Conservation (phyloP, 257 asterid genomes). For the Solanum sparsipilum region DNA sequence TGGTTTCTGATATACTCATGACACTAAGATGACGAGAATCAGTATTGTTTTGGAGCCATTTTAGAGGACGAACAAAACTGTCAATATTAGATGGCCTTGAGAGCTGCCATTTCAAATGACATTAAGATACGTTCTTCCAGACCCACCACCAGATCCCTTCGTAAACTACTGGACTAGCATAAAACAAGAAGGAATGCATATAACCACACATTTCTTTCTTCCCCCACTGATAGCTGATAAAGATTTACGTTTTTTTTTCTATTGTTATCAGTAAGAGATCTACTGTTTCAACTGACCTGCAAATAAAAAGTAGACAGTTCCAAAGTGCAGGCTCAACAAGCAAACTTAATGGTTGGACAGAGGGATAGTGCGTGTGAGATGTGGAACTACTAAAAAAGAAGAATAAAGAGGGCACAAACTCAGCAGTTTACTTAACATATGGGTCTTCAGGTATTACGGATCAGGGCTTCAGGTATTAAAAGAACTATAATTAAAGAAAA, state of each 20-base stretch:
- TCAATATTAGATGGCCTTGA: not conserved
- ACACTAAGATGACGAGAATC: not conserved
- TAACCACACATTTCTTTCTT: not conserved
- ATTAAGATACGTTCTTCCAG: not conserved
- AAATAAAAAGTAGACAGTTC: not conserved
- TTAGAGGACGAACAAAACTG: not conserved
- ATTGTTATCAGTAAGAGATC: not conserved
- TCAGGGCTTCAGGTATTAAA: not conserved
- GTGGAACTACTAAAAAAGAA: not conserved
- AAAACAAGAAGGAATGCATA: not conserved
- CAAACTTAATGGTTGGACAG: not conserved
- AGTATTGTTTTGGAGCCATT: not conserved
- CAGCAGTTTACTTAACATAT: not conserved
- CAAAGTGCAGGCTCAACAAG: not conserved
- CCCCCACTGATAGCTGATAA: not conserved
- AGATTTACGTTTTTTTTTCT: not conserved
- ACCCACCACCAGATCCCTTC: not conserved
- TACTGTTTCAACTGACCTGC: not conserved
- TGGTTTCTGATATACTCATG: not conserved
- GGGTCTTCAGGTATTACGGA: not conserved
- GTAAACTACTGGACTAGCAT: not conserved
- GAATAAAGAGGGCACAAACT: not conserved
- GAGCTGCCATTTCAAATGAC: not conserved
- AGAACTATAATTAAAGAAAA: not conserved
- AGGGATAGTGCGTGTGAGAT: not conserved